Base-by-base conservation (phyloP, 139 green algal species). In the Micromonas pusilla region DNA sequence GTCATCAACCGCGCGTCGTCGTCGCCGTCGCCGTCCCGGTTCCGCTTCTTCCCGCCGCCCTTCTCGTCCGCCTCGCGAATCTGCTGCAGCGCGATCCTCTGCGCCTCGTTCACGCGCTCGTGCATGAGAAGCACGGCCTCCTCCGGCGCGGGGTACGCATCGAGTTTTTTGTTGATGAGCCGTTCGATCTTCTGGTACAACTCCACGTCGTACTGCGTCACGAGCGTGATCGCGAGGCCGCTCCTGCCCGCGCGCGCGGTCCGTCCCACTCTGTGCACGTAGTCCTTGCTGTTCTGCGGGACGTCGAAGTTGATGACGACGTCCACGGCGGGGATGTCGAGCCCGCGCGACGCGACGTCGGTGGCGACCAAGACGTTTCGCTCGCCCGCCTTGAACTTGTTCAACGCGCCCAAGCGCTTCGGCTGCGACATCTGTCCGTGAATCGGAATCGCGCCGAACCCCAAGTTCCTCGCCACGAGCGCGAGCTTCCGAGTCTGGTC, bases 271-370 rank as follows among this genome's bases (percentile, higher is more conserved):
- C 94, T 80, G 80, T 98, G 94, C 37, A 98, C 87, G 80, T 97
- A 98, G 84, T 98, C 94, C 84, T 97, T 97, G 23, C 80, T 83
- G 84, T 97, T 97, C 54, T 78, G 91, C 70, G 95, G 95, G 28
- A 99, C 91, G 81, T 98, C 94, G 77, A 94, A 98, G 86, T 98
- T 98, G 68, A 98, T 57, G 3, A 98, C 94, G 1, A 96, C 82
- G 73, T 98, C 94, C 21, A 98, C 94, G 23, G 84, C 87, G 3
- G 94, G 91, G 70, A 98, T 98, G 85, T 98, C 94, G 45, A 98
- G 85, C 0, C 94, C 94, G 45, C 94, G 84, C 25, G 83, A 87
- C 37, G 75, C 75, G 13, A 73, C 62, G 57, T 80, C 63, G 26
- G 83, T 85, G 77, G 45, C 75, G 5, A 97, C 88, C 38, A 96